phyloP scores from a whole-genome alignment of 257 asterid genomes.

The Henckelia pumila region DNA sequence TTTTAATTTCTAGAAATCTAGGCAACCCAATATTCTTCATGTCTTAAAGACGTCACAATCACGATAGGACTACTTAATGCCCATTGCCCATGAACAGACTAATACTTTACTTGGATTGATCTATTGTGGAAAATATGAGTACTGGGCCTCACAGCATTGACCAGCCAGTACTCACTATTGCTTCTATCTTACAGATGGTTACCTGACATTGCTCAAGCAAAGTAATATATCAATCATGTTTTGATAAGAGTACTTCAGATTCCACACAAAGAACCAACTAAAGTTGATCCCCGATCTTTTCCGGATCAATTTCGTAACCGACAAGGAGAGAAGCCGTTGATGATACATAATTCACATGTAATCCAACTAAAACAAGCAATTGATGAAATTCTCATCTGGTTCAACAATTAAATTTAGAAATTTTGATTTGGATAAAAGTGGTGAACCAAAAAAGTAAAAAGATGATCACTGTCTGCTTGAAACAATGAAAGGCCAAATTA shows the following conservation, averaged over 20 bases:
- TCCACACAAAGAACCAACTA: not conserved
- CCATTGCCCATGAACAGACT: no score
- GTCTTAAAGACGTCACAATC: no score
- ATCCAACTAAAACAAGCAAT: not conserved
- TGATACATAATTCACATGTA: not conserved
- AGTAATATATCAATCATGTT: not conserved
- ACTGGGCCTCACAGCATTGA: no score
- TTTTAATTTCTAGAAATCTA: not conserved
- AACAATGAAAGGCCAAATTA: not conserved
- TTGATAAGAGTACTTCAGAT: not conserved
- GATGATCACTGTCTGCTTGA: not conserved
- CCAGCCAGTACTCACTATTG: no score
- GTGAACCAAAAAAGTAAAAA: not conserved
- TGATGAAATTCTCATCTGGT: not conserved
- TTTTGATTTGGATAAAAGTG: no score
- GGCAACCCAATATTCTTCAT: not conserved
- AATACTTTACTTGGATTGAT: not conserved
- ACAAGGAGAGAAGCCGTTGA: not conserved
- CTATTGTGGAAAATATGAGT: constrained; percentile 2
- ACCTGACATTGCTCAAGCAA: not conserved
- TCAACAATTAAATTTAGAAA: not conserved
- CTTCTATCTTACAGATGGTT: no score
- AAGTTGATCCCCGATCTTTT: not conserved
- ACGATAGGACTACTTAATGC: no score
- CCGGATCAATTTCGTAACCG: not conserved